A percentile compares a stretch with the other conserved stretches of the same genome.
phyloP scores from a whole-genome alignment of 345 rosid genomes.

The Heritiera fomes region DNA sequence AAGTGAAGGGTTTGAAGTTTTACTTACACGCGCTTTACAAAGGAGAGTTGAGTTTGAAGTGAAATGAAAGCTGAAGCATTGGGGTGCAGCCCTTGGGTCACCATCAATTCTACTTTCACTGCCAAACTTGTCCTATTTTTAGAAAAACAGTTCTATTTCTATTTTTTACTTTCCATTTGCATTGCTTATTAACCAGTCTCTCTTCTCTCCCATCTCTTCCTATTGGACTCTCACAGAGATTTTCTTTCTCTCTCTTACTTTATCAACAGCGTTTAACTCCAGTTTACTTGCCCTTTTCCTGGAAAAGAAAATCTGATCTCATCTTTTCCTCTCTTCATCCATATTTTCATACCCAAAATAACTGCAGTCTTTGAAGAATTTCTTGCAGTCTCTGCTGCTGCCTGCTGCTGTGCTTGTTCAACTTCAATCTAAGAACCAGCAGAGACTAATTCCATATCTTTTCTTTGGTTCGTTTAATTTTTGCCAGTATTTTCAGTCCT shows the following conservation, averaged over 20 bases:
- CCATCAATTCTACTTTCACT: constrained; percentile 28
- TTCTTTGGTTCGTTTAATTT: no score
- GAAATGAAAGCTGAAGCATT: neutral
- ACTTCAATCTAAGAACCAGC: neutral
- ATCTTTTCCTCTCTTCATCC: constrained; percentile 5
- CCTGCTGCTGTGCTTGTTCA: neutral
- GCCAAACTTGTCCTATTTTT: constrained; percentile 43
- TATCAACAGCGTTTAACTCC: constrained; percentile 49
- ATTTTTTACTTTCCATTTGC: neutral
- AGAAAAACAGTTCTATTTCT: constrained; percentile 20
- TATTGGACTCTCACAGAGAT: constrained; percentile 20
- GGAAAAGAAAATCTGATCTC: constrained; percentile 42
- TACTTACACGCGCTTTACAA: neutral
- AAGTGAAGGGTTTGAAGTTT: no score
- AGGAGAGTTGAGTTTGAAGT: neutral
- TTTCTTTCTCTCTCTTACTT: constrained; percentile 32
- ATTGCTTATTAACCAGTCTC: constrained; percentile 2
- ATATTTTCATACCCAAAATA: constrained; percentile 20
- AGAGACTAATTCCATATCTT: no score
- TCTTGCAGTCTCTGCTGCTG: neutral
- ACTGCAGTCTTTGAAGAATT: constrained; percentile 28
- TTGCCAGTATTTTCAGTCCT: neutral
- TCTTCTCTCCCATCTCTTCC: constrained; percentile 21
- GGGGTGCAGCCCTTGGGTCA: constrained; percentile 28
- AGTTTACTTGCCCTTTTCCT: constrained; percentile 45